Base-by-base conservation (phyloP, 768 basidiomycete species). In the Auriculariales sp. region DNA sequence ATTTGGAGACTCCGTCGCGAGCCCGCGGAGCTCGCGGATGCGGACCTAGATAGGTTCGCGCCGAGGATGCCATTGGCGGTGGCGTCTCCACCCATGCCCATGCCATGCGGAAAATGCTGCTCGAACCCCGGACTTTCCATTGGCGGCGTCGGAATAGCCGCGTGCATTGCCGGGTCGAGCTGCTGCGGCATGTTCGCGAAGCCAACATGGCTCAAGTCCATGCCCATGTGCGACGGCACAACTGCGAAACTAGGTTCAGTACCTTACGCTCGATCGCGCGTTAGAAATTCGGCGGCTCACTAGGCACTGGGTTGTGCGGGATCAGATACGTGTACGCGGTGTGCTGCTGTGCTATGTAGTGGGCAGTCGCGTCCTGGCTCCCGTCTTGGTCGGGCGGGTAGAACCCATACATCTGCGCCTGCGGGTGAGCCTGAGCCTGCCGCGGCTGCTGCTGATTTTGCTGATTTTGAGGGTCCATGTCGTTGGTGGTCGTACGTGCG, bases 201-300 rank as follows among this genome's bases (percentile, higher is more conserved):
- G n/a, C n/a, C 6, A 25, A 7, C 22, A 9, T 5, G 12, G 19
- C 10, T 4, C 7, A 44, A 25, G 7, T 19, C 39, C 5, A 44
- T 12, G 22, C 39, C 39, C 39, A 24, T 24, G 12, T 44, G 39
- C 39, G 39, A 78, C 55, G 64, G 59, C 19, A 65, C 61, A 33
- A 68, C 59, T 55, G 68, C 63, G 54, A 57, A 73, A 64, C 60
- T 65, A 64, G 54, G 59, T 58, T 61, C 57, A 72, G 72, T 66
- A 75, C 73, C 59, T 73, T 71, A 52, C 64, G 67, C 55, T 78
- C 71, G 51, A 65, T 62, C 29, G 55, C 68, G 62, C 46, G 59
- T 57, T 47, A 68, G 67, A 55, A 71, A 62, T 62, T 70, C 59
- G 62, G 70, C 54, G 71, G 72, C 31, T 11, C 49, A 50, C 14